phyloP scores from a whole-genome alignment of 495 filamentous ascomycete species.

The Extremus antarcticus region DNA sequence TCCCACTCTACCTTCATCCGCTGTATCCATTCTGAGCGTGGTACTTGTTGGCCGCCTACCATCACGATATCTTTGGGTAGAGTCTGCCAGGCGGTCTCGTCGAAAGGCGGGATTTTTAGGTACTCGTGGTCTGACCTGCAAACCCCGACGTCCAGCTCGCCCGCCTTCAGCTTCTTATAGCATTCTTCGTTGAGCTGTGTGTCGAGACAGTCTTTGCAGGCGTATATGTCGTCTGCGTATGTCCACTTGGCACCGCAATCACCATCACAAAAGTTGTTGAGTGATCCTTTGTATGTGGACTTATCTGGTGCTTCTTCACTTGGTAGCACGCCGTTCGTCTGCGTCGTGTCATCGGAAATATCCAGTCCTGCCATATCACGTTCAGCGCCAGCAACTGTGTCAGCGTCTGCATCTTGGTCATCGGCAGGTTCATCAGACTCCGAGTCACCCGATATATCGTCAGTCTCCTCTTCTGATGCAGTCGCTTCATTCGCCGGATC shows the following conservation, averaged over 20 bases:
- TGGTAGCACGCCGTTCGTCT: too few relatives aligned
- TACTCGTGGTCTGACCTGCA: background rate
- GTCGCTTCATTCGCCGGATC: too few relatives aligned
- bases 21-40: background rate
- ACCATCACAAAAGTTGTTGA: background rate
- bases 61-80: background rate
- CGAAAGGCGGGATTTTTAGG: background rate
- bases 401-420: too few relatives aligned
- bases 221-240: conserved; percentile 4
- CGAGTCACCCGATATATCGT: too few relatives aligned
- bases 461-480: too few relatives aligned
- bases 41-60: background rate
- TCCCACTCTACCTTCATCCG: conserved; percentile 1
- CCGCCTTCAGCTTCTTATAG: background rate
- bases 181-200: background rate
- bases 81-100: background rate
- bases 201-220: conserved; percentile 5
- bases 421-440: too few relatives aligned
- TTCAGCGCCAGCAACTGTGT: too few relatives aligned
- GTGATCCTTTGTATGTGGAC: too few relatives aligned
- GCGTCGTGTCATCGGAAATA: too few relatives aligned
- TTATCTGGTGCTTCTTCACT: too few relatives aligned
- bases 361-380: too few relatives aligned
- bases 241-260: conserved; percentile 1
- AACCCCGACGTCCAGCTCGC: background rate